Percentiles rank a stretch among this genome's conserved stretches.
These are phyloP conservation scores for Thermomucor indicae-seudaticae DNA, from an alignment of 371 early-diverging fungal species.

Conservation along the genomic window DNA sequence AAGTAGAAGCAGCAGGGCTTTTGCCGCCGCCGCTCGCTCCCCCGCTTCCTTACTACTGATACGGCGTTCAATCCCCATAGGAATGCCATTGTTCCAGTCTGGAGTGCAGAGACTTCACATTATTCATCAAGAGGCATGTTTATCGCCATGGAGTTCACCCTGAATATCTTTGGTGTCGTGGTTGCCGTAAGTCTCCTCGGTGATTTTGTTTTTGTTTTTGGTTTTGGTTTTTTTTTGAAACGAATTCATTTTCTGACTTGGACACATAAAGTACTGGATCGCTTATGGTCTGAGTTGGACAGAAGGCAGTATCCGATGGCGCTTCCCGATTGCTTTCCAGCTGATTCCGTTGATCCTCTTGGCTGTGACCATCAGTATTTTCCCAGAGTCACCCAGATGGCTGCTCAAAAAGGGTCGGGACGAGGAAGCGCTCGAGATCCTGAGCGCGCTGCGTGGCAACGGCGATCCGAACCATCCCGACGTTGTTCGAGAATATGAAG, in stretches of 20 bases:
- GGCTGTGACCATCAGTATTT: constrained; percentile 23
- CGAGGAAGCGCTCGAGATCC: constrained; percentile 29
- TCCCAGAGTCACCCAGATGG: constrained; percentile 34
- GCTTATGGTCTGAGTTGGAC: constrained; percentile 27
- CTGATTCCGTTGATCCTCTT: constrained; percentile 25
- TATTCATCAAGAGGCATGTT: constrained; percentile 33
- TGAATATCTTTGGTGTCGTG: constrained; percentile 42
- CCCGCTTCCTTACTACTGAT: neutral
- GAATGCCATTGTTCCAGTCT: constrained; percentile 41
- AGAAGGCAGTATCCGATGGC: constrained; percentile 32
- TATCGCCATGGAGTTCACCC: constrained; percentile 35
- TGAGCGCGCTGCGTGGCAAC: constrained; percentile 33
- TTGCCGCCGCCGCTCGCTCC: neutral
- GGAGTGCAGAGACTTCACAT: constrained; percentile 40
- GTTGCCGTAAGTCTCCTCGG: constrained; percentile 16
- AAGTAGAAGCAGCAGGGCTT: constrained; percentile 2
- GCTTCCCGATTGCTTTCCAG: constrained; percentile 39
- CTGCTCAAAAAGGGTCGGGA: constrained; percentile 27
- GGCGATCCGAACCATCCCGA: constrained; percentile 30
- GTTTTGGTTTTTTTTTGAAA: no score
- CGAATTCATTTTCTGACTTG: neutral
- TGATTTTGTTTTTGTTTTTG: neutral
- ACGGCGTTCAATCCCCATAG: constrained; percentile 1
- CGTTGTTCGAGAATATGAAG: constrained; percentile 27
- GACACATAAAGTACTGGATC: constrained; percentile 27